phyloP scores from a whole-genome alignment of 352 stramenopile species.

The Pythium aristosporum region DNA sequence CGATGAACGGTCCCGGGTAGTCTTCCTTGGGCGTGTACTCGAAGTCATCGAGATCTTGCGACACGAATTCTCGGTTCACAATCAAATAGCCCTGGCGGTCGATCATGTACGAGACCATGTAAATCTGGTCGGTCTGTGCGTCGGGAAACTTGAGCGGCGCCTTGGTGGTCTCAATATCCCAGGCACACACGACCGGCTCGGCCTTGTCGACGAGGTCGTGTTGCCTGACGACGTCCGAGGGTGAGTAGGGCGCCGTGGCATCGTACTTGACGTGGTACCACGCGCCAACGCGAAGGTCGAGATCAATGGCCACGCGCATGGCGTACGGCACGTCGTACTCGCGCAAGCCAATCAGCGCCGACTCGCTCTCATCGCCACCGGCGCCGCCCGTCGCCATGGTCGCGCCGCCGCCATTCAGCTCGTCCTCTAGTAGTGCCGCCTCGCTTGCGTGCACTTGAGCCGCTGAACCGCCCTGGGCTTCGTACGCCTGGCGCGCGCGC shows the following conservation, averaged over 20 bases:
- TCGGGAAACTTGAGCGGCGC: slow-evolving; percentile 98
- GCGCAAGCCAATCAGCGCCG: slow-evolving; percentile 88
- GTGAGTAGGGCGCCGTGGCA: slow-evolving; percentile 49
- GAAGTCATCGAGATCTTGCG: slow-evolving; percentile 97
- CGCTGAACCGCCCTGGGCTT: slow-evolving; percentile 41
- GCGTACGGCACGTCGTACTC: slow-evolving; percentile 99
- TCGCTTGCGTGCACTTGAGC: slow-evolving; percentile 16
- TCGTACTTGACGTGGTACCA: slow-evolving; percentile 96
- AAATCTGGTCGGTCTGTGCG: slow-evolving; percentile 92
- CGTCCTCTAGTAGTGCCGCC: slow-evolving; percentile 19
- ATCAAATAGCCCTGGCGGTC: slow-evolving; percentile 95
- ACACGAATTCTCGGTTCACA: slow-evolving; percentile 96
- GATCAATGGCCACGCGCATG: slow-evolving; percentile 95
- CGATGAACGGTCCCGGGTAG: slow-evolving; percentile 91
- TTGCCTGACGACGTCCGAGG: slow-evolving; percentile 49
- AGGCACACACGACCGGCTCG: slow-evolving; percentile 95
- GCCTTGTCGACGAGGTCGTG: slow-evolving; percentile 92
- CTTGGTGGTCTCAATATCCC: slow-evolving; percentile 99
- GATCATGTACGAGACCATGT: slow-evolving; percentile 99
- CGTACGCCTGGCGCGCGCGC: slow-evolving; percentile 65
- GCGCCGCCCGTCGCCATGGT: slow-evolving; percentile 1
- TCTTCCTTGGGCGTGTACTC: slow-evolving; percentile 98
- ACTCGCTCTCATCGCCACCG: slow-evolving; percentile 64
- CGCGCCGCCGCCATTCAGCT: slow-evolving; percentile 47
- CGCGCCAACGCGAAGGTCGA: slow-evolving; percentile 94